These are phyloP conservation scores for Paspalum notatum DNA, from an alignment of 176 grass and related monocot species.

Conservation along the genomic window DNA sequence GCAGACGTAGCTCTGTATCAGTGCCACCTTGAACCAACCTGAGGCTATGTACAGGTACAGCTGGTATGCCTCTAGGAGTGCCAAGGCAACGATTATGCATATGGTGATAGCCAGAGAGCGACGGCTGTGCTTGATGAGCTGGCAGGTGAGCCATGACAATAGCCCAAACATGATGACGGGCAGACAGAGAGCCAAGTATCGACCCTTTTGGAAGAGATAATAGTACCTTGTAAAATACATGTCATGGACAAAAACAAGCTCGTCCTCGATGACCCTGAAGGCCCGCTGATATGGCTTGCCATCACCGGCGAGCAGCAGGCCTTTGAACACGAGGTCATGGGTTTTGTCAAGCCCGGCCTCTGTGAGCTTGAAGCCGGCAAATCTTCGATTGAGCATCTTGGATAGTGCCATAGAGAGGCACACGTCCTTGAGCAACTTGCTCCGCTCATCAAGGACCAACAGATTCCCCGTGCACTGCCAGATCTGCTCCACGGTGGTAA, in stretches of 20 bases:
- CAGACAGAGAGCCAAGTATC: background rate
- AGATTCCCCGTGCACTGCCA: background rate
- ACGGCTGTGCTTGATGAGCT: background rate
- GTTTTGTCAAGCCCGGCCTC: background rate
- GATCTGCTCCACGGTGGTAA: background rate
- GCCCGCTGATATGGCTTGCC: background rate
- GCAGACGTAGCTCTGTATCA: background rate
- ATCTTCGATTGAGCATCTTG: background rate
- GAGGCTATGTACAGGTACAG: background rate
- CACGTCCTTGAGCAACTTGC: background rate
- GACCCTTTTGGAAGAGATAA: background rate
- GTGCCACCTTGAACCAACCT: constrained; percentile 2
- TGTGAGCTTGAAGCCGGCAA: background rate
- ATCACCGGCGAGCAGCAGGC: background rate
- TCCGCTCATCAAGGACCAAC: background rate
- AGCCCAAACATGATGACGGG: background rate
- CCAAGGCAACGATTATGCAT: background rate
- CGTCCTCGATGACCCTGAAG: background rate
- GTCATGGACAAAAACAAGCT: background rate
- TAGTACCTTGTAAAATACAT: background rate
- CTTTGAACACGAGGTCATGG: background rate
- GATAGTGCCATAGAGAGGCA: background rate
- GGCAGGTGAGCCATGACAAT: background rate
- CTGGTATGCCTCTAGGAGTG: background rate
- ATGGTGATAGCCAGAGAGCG: background rate